Percentiles rank a stretch among this genome's conserved stretches.
phyloP scores from a whole-genome alignment of 768 basidiomycete species.

The Terana coerulea region DNA sequence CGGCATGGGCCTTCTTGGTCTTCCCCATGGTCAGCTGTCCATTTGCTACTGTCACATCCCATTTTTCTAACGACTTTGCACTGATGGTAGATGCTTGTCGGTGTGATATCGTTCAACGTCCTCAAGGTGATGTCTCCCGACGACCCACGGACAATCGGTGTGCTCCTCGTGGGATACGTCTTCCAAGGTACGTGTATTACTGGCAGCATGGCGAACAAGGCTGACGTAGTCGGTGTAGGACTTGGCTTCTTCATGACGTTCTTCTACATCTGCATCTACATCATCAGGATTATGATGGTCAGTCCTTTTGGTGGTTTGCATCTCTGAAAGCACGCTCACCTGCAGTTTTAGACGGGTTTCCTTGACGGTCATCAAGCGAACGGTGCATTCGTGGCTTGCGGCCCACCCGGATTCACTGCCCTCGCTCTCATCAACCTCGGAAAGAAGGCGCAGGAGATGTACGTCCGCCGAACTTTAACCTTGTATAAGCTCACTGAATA shows the following conservation, averaged over 20 bases:
- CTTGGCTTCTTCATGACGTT: conserved; percentile 46
- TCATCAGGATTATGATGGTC: conserved; percentile 42
- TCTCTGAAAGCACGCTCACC: too few relatives aligned
- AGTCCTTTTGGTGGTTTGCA: conserved; percentile 5
- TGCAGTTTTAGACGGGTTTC: conserved; percentile 36
- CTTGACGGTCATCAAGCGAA: conserved; percentile 45
- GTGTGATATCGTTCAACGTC: conserved; percentile 42
- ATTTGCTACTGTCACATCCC: too few relatives aligned
- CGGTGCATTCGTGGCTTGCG: conserved; percentile 43
- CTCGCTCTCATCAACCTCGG: conserved; percentile 43
- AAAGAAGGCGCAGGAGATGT: conserved; percentile 35
- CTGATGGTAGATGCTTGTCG: conserved; percentile 39
- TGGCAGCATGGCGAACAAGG: conserved; percentile 10
- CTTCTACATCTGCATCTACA: conserved; percentile 46
- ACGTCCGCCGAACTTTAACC: conserved; percentile 11
- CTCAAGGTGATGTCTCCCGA: conserved; percentile 32
- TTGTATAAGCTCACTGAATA: conserved; percentile 4
- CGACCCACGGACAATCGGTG: conserved; percentile 35
- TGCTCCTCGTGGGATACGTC: conserved; percentile 41
- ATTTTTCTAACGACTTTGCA: not conserved
- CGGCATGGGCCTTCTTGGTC: conserved; percentile 35
- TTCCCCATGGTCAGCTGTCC: conserved; percentile 27
- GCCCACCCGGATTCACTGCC: conserved; percentile 48
- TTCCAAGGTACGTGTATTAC: conserved; percentile 37
- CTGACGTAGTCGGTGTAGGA: too few relatives aligned